Evolutionary conservation across 2,329 filamentous ascomycete genomes (phyloP).

Genomic region (Paracoccidioides lutzii): DNA sequence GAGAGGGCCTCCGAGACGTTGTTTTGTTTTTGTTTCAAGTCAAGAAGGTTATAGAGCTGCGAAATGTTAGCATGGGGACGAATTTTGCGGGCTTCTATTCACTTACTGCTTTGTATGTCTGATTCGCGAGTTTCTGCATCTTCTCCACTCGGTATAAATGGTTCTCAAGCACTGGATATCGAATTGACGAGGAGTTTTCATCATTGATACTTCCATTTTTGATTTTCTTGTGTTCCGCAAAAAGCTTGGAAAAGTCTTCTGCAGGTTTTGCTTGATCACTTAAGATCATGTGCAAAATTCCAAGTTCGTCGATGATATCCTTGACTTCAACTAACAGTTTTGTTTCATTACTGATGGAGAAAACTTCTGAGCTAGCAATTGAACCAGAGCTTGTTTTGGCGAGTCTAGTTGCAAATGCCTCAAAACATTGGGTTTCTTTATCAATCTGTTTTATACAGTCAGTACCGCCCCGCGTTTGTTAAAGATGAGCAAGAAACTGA

Average conservation of each 20-base stretch:
- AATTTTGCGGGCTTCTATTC: neutral
- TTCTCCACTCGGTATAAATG: slow-evolving; percentile 12
- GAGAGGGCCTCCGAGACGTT: slow-evolving; percentile 54
- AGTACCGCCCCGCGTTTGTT: neutral
- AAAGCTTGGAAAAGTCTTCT: slow-evolving; percentile 11
- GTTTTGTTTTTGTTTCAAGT: slow-evolving; percentile 57
- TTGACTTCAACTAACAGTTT: slow-evolving; percentile 51
- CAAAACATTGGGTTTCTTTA: slow-evolving; percentile 18
- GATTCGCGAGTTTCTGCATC: slow-evolving; percentile 12
- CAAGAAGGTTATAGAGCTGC: slow-evolving; percentile 37
- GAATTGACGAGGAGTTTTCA: neutral
- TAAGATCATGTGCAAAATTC: slow-evolving; percentile 40
- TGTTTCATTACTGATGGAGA: slow-evolving; percentile 48
- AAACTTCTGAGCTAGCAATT: slow-evolving; percentile 22
- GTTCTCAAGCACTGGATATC: slow-evolving; percentile 24
- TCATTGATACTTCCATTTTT: neutral
- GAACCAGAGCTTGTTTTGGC: neutral
- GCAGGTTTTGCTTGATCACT: slow-evolving; percentile 1
- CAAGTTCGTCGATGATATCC: slow-evolving; percentile 53
- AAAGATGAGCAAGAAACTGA: neutral
- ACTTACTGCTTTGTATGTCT: slow-evolving; percentile 3
- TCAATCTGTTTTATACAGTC: slow-evolving; percentile 7
- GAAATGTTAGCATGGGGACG: neutral
- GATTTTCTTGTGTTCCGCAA: slow-evolving; percentile 22
- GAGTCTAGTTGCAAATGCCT: neutral